Evolutionary conservation across 768 basidiomycete genomes (phyloP).

Genomic region (Psilocybe subaeruginosa): DNA sequence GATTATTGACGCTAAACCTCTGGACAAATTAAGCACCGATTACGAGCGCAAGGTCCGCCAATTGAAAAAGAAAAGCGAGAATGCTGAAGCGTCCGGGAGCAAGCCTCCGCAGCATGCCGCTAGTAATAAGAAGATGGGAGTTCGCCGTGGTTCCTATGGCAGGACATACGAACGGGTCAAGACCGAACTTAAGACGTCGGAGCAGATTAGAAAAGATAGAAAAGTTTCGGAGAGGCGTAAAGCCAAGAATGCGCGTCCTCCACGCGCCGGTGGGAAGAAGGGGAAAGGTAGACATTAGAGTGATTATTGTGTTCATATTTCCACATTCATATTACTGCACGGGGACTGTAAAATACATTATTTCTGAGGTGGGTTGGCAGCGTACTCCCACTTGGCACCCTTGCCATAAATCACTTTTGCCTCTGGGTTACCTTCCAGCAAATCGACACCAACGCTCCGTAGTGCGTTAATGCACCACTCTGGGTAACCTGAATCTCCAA

Average conservation of each 20-base stretch:
- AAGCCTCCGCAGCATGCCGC: constrained; percentile 1
- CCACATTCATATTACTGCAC: constrained; percentile 2
- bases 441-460: constrained; percentile 79
- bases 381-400: constrained; percentile 84
- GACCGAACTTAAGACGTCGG: constrained; percentile 83
- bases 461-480: constrained; percentile 90
- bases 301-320: not conserved
- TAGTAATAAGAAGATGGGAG: constrained; percentile 37
- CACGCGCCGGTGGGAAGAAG: constrained; percentile 36
- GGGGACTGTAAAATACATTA: not conserved
- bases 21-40: constrained; percentile 72
- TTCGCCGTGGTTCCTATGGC: constrained; percentile 48
- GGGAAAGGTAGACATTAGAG: constrained; percentile 40
- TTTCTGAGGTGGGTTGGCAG: constrained; percentile 22
- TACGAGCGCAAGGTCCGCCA: constrained; percentile 77
- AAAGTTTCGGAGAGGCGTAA: constrained; percentile 64
- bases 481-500: constrained; percentile 77
- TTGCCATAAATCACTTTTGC: constrained; percentile 58
- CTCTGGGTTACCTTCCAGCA: constrained; percentile 57
- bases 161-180: constrained; percentile 70
- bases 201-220: constrained; percentile 84
- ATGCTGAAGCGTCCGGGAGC: constrained; percentile 23
- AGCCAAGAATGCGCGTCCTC: constrained; percentile 83
- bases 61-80: constrained; percentile 56
- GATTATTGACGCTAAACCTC: constrained; percentile 64